Base-by-base conservation (phyloP, 2,329 filamentous ascomycete species). In the Graphilbum fragrans region DNA sequence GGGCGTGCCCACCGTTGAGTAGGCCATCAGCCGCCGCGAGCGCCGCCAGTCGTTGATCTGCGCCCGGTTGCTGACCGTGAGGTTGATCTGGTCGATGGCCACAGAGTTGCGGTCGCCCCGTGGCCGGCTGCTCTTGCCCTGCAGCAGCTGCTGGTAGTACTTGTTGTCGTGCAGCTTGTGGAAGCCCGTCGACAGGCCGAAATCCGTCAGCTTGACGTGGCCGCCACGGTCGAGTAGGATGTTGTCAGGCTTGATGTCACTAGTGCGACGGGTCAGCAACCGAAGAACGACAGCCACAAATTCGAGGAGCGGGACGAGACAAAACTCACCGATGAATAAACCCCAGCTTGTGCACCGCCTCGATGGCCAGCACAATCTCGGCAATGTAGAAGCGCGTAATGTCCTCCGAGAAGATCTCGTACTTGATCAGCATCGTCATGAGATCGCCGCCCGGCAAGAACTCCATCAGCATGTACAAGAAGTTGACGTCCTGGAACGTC, bases 371-470 rank as follows among this genome's bases (percentile, higher is more conserved):
- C 20, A 94, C 86, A 53, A 96, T 90, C 62, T 98, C 90, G 20
- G 92, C 92, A 77, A 98, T 98, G 64, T 98, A 98, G 64, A 98
- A 98, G 17, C 92, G 80, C 23, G 92, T 98, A 51, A 98, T 96
- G 52, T 98, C 92, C 61, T 96, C 90, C 0, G 87, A 94, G 62
- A 98, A 98, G 60, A 98, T 95, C 61, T 98, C 92, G 57, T 98
- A 98, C 72, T 96, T 98, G 69, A 98, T 98, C 52, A 98, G 72
- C 92, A 98, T 98, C 4, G 92, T 98, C 92, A 98, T 98, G 60
- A 98, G 64, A 66, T 98, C 92, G 61, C 92, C 92, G 61, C 92
- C 92, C 8, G 92, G 92, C 61, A 98, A 74, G 64, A 96, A 98
- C 64, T 98, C 92, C 92, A 98, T 98, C 47, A 98, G 72, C 81